phyloP scores from a whole-genome alignment of 1,284 basidiomycete genomes.

The Athelia sp. region DNA sequence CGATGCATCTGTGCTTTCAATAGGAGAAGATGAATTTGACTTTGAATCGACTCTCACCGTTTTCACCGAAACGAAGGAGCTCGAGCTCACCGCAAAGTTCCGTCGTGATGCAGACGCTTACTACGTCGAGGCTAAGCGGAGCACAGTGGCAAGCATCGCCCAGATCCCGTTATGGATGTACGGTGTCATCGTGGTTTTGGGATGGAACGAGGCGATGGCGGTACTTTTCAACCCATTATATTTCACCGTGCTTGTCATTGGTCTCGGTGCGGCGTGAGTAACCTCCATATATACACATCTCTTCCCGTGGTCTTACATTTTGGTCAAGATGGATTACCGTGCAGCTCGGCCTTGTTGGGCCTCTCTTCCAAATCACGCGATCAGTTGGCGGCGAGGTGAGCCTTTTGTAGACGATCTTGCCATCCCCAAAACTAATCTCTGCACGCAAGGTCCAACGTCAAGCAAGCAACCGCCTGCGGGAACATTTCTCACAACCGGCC shows the following conservation, averaged over 20 bases:
- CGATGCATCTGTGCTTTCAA: constrained; percentile 33
- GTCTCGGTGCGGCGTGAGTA: constrained; percentile 72
- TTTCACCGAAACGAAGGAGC: constrained; percentile 77
- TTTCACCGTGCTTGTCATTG: constrained; percentile 77
- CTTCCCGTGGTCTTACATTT: constrained; percentile 7
- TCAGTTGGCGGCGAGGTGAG: constrained; percentile 70
- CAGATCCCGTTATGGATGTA: constrained; percentile 99
- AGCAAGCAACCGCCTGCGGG: constrained; percentile 62
- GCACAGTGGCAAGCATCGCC: constrained; percentile 87
- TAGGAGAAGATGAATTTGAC: constrained; percentile 68
- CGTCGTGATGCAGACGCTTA: constrained; percentile 93
- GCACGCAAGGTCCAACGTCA: constrained; percentile 63
- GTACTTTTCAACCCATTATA: constrained; percentile 94
- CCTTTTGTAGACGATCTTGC: constrained; percentile 10
- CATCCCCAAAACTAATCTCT: constrained; percentile 2
- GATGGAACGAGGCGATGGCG: constrained; percentile 98
- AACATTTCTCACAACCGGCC: constrained; percentile 68
- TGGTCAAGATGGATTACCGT: constrained; percentile 62
- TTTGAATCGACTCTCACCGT: constrained; percentile 75
- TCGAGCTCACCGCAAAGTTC: constrained; percentile 85
- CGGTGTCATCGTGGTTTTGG: constrained; percentile 83
- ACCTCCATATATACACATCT: constrained; percentile 25
- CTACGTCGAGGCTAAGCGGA: constrained; percentile 97
- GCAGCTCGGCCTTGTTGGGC: constrained; percentile 78
- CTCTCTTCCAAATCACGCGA: constrained; percentile 63